phyloP scores from a whole-genome alignment of 306 rosid genomes.

The Rosa lucieae region DNA sequence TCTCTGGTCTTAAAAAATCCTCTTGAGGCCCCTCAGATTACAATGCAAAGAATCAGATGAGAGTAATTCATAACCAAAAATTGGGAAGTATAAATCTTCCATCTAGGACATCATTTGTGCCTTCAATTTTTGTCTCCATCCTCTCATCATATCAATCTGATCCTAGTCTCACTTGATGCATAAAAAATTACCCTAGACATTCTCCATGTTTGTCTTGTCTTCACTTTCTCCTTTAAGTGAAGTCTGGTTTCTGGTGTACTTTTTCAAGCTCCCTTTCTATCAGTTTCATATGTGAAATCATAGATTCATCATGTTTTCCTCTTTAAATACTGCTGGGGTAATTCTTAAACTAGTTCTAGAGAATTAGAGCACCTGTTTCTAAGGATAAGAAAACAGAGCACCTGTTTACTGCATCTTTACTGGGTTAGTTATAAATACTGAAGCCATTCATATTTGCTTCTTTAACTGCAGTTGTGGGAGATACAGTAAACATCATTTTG shows the following conservation, averaged over 20 bases:
- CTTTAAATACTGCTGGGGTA: neutral
- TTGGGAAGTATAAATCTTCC: neutral
- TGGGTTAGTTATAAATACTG: neutral
- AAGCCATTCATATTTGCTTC: conserved; percentile 14
- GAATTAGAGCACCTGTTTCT: neutral
- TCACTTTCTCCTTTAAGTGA: too few relatives aligned
- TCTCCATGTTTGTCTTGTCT: neutral
- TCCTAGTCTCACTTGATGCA: neutral
- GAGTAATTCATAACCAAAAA: neutral
- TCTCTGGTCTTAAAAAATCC: neutral
- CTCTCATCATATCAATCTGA: neutral
- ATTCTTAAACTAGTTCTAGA: neutral
- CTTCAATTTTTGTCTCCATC: neutral
- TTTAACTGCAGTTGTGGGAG: conserved; percentile 68
- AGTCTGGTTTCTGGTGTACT: neutral
- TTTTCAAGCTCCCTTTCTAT: neutral
- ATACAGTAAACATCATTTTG: conserved; percentile 67
- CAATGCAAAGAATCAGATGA: neutral
- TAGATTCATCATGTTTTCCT: neutral
- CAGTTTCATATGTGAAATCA: neutral
- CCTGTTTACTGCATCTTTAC: neutral
- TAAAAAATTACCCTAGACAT: too few relatives aligned
- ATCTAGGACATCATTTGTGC: neutral
- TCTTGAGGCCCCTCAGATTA: neutral
- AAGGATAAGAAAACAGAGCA: neutral